Evolutionary conservation across 768 basidiomycete species (phyloP).

Genomic region (Hortiboletus flavorubellus): DNA sequence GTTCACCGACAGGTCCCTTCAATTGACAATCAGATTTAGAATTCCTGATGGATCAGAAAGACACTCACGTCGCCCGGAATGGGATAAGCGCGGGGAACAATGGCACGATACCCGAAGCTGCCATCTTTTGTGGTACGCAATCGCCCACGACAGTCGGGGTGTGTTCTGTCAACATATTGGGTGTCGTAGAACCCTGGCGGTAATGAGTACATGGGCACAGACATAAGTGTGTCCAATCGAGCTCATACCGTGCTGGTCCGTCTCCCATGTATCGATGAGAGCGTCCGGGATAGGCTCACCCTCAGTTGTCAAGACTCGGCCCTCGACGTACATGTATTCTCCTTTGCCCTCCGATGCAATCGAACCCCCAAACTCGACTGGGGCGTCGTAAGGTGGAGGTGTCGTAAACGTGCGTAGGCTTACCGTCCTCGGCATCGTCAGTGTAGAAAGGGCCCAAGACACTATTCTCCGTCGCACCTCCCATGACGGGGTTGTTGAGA

Average conservation of each 20-base stretch:
- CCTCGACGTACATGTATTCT: slow-evolving; percentile 78
- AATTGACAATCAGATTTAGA: slow-evolving; percentile 16
- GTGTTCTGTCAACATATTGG: slow-evolving; percentile 52
- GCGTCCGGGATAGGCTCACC: slow-evolving; percentile 55
- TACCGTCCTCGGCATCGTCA: slow-evolving; percentile 70
- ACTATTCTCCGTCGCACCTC: slow-evolving; percentile 66
- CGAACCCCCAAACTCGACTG: slow-evolving; percentile 65
- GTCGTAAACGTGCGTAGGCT: slow-evolving; percentile 17
- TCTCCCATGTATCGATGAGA: slow-evolving; percentile 81
- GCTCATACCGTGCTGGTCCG: slow-evolving; percentile 56
- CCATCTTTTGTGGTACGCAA: slow-evolving; percentile 59
- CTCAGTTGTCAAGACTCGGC: slow-evolving; percentile 53
- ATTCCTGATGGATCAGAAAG: not conserved
- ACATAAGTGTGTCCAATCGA: slow-evolving; percentile 22
- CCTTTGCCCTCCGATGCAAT: slow-evolving; percentile 90
- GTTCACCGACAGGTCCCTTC: slow-evolving; percentile 66
- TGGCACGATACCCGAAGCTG: slow-evolving; percentile 63
- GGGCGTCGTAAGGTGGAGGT: not conserved
- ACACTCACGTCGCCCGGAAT: slow-evolving; percentile 64
- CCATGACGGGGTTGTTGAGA: slow-evolving; percentile 63
- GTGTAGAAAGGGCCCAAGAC: slow-evolving; percentile 85
- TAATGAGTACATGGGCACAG: not conserved
- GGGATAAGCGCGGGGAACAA: slow-evolving; percentile 68
- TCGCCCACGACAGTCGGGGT: slow-evolving; percentile 73
- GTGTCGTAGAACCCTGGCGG: slow-evolving; percentile 35